Conservation (phyloP, 1,139 yeast species). For the Taphrina deformans region DNA sequence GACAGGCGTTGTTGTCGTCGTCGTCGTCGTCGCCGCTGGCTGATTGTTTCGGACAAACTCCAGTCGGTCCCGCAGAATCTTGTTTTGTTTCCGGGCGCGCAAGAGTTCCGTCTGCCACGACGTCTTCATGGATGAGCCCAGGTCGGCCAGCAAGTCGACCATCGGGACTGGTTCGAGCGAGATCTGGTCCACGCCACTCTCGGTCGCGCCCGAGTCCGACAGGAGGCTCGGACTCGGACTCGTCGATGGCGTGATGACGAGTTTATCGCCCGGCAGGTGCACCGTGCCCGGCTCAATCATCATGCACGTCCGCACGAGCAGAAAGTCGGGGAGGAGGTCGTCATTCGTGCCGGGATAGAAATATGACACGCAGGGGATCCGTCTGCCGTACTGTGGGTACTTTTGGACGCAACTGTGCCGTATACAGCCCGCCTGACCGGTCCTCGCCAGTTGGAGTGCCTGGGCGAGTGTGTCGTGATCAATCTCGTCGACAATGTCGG, state of each 20-base stretch:
- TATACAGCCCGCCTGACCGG: background rate
- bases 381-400: background rate
- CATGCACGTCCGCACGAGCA: constrained; percentile 9
- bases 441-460: background rate
- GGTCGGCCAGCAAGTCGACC: constrained; percentile 30
- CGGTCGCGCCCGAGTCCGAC: background rate
- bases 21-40: background rate
- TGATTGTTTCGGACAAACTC: background rate
- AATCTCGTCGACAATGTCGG: background rate
- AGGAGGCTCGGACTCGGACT: background rate
- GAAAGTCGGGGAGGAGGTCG: background rate
- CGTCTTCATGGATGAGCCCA: constrained; percentile 29
- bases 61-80: constrained; percentile 28
- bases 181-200: background rate
- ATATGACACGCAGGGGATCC: background rate
- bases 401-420: constrained; percentile 1
- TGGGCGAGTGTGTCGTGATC: background rate
- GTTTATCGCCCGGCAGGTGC: background rate
- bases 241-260: background rate
- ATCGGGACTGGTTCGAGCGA: background rate
- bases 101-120: constrained; percentile 37
- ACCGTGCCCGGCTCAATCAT: background rate
- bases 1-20: background rate
- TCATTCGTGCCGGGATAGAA: constrained; percentile 9
- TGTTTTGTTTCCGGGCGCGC: constrained; percentile 31